Percentiles rank a stretch among this genome's conserved stretches.
phyloP scores from a whole-genome alignment of 352 stramenopile genomes.

The Globisporangium spiculum region DNA sequence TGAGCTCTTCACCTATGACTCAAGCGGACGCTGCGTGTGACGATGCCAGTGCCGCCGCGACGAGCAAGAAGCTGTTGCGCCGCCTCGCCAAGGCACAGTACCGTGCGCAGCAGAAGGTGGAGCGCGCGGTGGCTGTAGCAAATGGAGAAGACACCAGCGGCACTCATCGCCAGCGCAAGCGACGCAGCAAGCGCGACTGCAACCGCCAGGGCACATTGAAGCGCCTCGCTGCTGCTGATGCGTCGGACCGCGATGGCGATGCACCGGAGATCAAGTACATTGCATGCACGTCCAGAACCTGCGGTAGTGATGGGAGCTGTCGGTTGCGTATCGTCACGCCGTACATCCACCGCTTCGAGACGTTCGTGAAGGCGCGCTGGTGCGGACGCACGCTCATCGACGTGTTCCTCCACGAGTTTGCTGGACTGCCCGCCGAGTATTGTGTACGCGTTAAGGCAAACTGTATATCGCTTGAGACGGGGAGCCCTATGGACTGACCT shows the following conservation, averaged over 20 bases:
- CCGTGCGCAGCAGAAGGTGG: slow-evolving; percentile 36
- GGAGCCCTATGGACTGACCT: neutral
- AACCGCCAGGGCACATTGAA: slow-evolving; percentile 13
- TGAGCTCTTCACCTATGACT: neutral
- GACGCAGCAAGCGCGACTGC: slow-evolving; percentile 35
- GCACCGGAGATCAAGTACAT: slow-evolving; percentile 26
- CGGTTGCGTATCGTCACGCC: slow-evolving; percentile 60
- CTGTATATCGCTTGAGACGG: neutral
- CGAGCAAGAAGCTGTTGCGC: slow-evolving; percentile 52
- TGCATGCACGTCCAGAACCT: slow-evolving; percentile 27
- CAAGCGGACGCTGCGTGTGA: neutral
- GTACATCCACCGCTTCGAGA: slow-evolving; percentile 91
- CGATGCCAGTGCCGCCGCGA: neutral
- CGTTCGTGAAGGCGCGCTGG: slow-evolving; percentile 91
- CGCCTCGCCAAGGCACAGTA: slow-evolving; percentile 40
- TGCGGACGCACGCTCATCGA: slow-evolving; percentile 76
- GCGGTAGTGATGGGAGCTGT: slow-evolving; percentile 14
- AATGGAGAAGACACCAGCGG: neutral
- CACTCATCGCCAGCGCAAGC: slow-evolving; percentile 29
- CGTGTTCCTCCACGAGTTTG: slow-evolving; percentile 73
- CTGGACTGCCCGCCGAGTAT: slow-evolving; percentile 38
- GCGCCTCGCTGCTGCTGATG: neutral
- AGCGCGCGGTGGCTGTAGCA: slow-evolving; percentile 15
- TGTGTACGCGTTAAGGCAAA: slow-evolving; percentile 24
- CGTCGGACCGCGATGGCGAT: neutral